phyloP scores from a whole-genome alignment of 2,329 filamentous ascomycete species.

The Aspergillus arachidicola region DNA sequence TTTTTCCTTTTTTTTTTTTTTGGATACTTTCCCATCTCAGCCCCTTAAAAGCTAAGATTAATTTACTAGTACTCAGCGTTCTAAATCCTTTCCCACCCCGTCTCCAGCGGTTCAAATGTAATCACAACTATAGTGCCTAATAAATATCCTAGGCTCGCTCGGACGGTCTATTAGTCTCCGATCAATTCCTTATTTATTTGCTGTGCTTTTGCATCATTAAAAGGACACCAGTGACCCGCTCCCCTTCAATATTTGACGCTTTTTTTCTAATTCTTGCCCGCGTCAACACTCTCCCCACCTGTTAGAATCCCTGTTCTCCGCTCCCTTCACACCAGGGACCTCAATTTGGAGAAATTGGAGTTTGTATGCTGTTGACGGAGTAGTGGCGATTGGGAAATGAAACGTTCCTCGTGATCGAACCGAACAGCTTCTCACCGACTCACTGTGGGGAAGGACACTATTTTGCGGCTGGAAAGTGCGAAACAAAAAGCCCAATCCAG shows the following conservation, averaged over 20 bases:
- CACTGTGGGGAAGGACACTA: constrained; percentile 1
- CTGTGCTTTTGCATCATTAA: constrained; percentile 2
- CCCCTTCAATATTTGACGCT: neutral
- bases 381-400: neutral
- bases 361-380: too few species aligned
- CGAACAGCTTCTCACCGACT: neutral
- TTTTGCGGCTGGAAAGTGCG: neutral
- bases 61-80: constrained; percentile 4
- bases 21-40: neutral
- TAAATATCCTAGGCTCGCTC: constrained; percentile 7
- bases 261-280: neutral
- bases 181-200: constrained; percentile 6
- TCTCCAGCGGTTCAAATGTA: constrained; percentile 5
- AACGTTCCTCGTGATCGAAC: neutral
- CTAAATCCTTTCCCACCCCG: neutral
- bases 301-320: neutral
- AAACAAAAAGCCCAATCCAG: neutral
- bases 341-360: neutral
- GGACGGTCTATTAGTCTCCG: constrained; percentile 8
- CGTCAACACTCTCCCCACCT: neutral
- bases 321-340: neutral
- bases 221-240: constrained; percentile 1
- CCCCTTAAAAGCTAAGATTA: constrained; percentile 5
- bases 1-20: neutral
- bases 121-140: constrained; percentile 7